These are phyloP conservation scores for Monilinia polystroma DNA, from an alignment of 2,329 filamentous ascomycete genomes.

Conservation along the genomic window DNA sequence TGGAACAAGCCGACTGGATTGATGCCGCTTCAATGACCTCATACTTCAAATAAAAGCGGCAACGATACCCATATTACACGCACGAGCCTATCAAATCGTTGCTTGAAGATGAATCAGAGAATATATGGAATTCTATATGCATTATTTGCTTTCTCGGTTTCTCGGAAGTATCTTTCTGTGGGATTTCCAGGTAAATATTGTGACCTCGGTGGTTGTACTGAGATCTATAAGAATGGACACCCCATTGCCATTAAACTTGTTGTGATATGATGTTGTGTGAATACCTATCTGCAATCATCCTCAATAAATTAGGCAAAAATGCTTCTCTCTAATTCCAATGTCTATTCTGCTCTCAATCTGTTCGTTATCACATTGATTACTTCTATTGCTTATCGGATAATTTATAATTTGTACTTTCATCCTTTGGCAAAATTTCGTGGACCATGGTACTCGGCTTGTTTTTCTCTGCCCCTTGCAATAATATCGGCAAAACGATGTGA, in stretches of 20 bases:
- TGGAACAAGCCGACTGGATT: no score
- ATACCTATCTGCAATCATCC: background rate
- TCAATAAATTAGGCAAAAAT: background rate
- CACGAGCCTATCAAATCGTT: background rate
- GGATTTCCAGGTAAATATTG: background rate
- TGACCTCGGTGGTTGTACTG: background rate
- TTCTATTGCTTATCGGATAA: conserved; percentile 2
- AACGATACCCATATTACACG: background rate
- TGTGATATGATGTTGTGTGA: background rate
- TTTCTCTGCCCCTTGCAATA: conserved; percentile 9
- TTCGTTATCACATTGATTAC: background rate
- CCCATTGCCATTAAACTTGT: background rate
- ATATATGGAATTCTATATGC: background rate
- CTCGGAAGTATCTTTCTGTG: background rate
- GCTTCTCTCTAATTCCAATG: background rate
- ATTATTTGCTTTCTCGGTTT: background rate
- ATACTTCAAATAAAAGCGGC: background rate
- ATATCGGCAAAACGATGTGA: conserved; percentile 4
- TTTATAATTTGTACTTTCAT: conserved; percentile 28
- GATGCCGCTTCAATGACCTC: no score
- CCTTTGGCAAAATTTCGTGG: conserved; percentile 25
- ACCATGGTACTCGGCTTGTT: conserved; percentile 20
- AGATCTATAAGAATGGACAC: background rate
- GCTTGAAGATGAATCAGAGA: background rate
- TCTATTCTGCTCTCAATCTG: background rate